Base-by-base conservation (phyloP, 179 eudicot genomes). In the Gypsophila paniculata region DNA sequence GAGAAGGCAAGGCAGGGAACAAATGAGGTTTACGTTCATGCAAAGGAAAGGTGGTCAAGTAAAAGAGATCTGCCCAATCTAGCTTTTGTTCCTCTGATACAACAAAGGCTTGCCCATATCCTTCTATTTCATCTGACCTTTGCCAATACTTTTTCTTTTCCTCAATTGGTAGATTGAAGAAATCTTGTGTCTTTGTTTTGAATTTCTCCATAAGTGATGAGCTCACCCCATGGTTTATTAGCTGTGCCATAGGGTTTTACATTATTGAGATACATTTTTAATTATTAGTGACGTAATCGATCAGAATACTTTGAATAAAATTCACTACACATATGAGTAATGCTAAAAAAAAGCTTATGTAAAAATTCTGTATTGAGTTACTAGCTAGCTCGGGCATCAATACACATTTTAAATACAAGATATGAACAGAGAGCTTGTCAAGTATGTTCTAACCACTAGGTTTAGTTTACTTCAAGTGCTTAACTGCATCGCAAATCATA, bases 81-180 rank as follows among this genome's bases (percentile, higher is more conserved):
- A 78, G 70, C 25, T 82, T 82, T 65, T 82, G 85, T 3, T 78
- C 77, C 13, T 82, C 79, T 0, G 82, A 82, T 8, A 59, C 48
- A 18, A 82, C 85, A 72, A 82, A 82, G 4, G 70, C 73, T 42
- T 82, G 82, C 13, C 82, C 85, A 78, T 39, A 82, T 17, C 85
- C 85, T n/a, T 82, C 79, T 1, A 78, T 2, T 11, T 72, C 77
- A 2, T 44, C 51, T 10, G 46, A 17, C 0, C 36, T 61, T 49
- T 81, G 84, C 73, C 75, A 58, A 58, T 19, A 81, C 55, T 48
- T 75, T 17, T 71, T 62, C 75, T 81, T 81, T 48, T 77, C 81
- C 25, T 81, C 74, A 8, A 74, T 26, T 29, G 84, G 75, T 14
- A 81, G 75, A 6, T 81, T 71, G 19, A 81, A 81, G 48, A 78